A percentile compares a stretch with the other conserved stretches of the same genome.
These are phyloP conservation scores for Lolium perenne DNA, from an alignment of 176 grass and related monocot genomes.

Conservation along the genomic window DNA sequence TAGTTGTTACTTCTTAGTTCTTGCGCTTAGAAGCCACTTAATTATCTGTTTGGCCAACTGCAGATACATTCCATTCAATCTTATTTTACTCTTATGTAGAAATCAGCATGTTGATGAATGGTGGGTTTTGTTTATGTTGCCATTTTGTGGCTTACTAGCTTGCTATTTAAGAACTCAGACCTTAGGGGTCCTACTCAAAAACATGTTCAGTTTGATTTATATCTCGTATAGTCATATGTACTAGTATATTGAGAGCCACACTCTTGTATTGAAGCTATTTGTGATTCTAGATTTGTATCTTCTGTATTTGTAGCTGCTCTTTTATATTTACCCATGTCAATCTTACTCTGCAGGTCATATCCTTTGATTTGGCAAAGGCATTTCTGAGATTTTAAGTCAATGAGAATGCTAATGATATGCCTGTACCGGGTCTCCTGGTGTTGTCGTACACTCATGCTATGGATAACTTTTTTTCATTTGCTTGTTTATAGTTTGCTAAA, in stretches of 20 bases:
- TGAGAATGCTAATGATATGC: background rate
- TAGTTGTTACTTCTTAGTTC: background rate
- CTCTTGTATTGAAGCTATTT: background rate
- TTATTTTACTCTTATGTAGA: background rate
- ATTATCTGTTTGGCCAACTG: background rate
- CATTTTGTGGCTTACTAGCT: background rate
- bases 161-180: background rate
- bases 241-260: background rate
- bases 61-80: background rate
- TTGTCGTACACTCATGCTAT: background rate
- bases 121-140: background rate
- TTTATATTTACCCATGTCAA: background rate
- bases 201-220: background rate
- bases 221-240: background rate
- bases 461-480: background rate
- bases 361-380: background rate
- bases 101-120: background rate
- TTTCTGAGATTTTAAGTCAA: background rate
- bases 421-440: background rate
- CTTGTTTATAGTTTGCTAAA: constrained; percentile 10
- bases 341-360: constrained; percentile 33
- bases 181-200: background rate
- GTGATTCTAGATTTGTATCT: background rate
- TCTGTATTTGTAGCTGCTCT: background rate
- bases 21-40: too few relatives aligned